phyloP scores from a whole-genome alignment of 2,329 filamentous ascomycete genomes.

The Cercospora berteroae region DNA sequence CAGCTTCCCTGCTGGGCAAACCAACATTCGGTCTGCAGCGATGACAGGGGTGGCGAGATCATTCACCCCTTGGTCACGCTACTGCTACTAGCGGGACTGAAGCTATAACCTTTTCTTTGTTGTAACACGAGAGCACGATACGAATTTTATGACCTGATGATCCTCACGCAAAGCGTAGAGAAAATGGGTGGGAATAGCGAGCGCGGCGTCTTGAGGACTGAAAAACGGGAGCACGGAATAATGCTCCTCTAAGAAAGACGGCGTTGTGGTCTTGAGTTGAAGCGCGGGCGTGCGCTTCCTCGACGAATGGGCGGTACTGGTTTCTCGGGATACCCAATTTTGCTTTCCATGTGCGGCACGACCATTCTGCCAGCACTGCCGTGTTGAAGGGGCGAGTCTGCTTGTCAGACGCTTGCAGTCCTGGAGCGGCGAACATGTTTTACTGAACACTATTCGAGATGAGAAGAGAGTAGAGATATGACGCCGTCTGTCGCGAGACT shows the following conservation, averaged over 20 bases:
- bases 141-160: slow-evolving; percentile 15
- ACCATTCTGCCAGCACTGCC: not conserved
- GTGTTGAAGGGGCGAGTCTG: slow-evolving; percentile 22
- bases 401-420: slow-evolving; percentile 19
- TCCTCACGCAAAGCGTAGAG: slow-evolving; percentile 12
- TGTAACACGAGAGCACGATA: slow-evolving; percentile 7
- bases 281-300: slow-evolving; percentile 12
- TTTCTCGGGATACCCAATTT: slow-evolving; percentile 13
- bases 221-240: slow-evolving; percentile 2
- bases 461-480: not conserved
- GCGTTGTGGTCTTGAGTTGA: slow-evolving; percentile 10
- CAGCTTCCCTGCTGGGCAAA: slow-evolving; percentile 28
- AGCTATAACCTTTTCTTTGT: slow-evolving; percentile 3
- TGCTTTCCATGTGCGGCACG: slow-evolving; percentile 5
- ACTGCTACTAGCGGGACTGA: not conserved
- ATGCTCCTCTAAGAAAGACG: not conserved
- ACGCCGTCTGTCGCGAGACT: not conserved
- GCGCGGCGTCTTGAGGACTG: slow-evolving; percentile 13
- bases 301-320: slow-evolving; percentile 5
- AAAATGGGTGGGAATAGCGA: slow-evolving; percentile 15
- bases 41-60: slow-evolving; percentile 9
- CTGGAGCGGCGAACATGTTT: slow-evolving; percentile 15
- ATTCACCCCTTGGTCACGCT: not conserved
- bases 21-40: slow-evolving; percentile 24
- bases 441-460: not conserved